Percentiles rank a stretch among this genome's conserved stretches.
phyloP scores from a whole-genome alignment of 2,329 filamentous ascomycete genomes.

The Aspergillus ruber region DNA sequence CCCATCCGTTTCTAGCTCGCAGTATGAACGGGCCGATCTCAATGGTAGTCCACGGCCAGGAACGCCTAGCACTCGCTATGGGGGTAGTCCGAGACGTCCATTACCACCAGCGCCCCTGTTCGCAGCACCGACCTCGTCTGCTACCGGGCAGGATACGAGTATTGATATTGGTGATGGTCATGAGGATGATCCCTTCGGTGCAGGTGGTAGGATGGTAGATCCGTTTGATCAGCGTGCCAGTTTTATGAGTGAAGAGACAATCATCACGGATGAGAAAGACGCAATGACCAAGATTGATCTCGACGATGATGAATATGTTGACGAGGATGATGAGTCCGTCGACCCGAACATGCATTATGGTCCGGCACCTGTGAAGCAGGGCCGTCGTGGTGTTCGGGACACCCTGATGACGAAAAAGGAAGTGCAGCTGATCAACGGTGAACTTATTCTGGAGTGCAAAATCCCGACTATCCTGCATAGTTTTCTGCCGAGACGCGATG shows the following conservation, averaged over 20 bases:
- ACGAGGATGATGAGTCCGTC: conserved; percentile 49
- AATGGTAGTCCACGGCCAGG: conserved; percentile 87
- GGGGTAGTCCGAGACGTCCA: conserved; percentile 77
- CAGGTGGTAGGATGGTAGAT: conserved; percentile 28
- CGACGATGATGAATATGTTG: conserved; percentile 27
- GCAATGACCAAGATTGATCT: conserved; percentile 37
- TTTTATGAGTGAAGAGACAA: conserved; percentile 55
- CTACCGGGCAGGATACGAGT: conserved; percentile 33
- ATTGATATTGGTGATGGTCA: conserved; percentile 45
- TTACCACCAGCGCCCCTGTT: conserved; percentile 86
- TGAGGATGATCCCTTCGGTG: conserved; percentile 70
- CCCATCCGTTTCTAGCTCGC: conserved; percentile 53
- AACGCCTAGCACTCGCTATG: conserved; percentile 82
- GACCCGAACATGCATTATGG: conserved; percentile 65
- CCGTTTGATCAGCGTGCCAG: conserved; percentile 53
- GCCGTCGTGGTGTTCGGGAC: conserved; percentile 75
- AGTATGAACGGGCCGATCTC: conserved; percentile 80
- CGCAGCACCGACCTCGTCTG: conserved; percentile 46
- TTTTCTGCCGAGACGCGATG: conserved; percentile 86
- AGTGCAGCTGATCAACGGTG: conserved; percentile 92
- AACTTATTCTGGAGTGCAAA: conserved; percentile 96
- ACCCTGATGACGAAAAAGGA: conserved; percentile 90
- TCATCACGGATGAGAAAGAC: conserved; percentile 49
- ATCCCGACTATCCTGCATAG: conserved; percentile 98
- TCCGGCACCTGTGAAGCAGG: conserved; percentile 78